Evolutionary conservation across 306 rosid species (phyloP), one percentile per base, ranked within the genome.

Genomic region (Casuarina cunninghamiana): DNA sequence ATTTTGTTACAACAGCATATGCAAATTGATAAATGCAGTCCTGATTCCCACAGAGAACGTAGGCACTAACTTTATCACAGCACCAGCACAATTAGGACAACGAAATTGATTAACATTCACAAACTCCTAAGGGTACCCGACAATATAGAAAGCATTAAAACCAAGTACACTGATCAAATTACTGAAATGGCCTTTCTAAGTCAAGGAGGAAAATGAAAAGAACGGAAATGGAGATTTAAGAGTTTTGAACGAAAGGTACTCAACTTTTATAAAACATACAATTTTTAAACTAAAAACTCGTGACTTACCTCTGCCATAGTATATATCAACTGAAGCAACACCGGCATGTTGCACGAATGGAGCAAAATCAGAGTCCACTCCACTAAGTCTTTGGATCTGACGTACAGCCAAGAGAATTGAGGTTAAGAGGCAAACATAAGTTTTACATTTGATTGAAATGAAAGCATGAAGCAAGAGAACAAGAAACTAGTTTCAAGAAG

Each of bases 261-360:
- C 69, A 38, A 35, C 15, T 32, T 63, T 37, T 38, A 45, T 39
- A 63, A 63, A 63, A 58, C 4, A 3, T 62, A 7, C 69, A 62
- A 37, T 62, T 37, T 37, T 69, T 35, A n/a, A 75, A 37, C 43
- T 12, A 79, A 19, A 53, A 58, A 10, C 51, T 3, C 73, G 41
- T 48, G 53, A 80, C 63, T 74, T 88, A 92, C 98, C 98, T 86
- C 76, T 89, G 75, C 98, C 98, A 71, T 95, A 95, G 81, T 89
- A 95, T 13, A 92, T 48, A 79, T 95, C 98, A 73, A 88, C 58
- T 21, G 98, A 95, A 15, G 98, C 93, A 84, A 95, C 78, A 46
- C 98, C 98, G 12, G 98, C 97, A 77, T 92, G 95, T 48, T 92
- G 98, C 83, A 95, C 87, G 82, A 95, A 95, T 12, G 97, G 89